Evolutionary conservation across 805 yeast genomes (phyloP).

Genomic region (Metschnikowia gelsemii): DNA sequence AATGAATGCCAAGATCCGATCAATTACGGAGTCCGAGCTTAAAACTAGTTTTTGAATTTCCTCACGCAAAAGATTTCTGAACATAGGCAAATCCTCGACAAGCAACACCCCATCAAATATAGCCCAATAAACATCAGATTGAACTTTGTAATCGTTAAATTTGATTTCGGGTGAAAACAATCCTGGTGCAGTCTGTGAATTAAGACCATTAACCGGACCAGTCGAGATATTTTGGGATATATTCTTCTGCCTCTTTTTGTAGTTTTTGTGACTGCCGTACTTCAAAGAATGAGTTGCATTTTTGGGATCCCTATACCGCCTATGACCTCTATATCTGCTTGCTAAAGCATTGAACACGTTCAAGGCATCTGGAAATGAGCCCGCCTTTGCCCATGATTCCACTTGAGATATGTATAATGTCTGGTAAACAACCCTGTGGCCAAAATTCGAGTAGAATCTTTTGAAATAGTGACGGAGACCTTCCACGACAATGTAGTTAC

Average conservation of each 20-base stretch:
- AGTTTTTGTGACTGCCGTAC: constrained; percentile 13
- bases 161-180: constrained; percentile 23
- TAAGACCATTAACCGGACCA: neutral
- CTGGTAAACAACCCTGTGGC: constrained; percentile 31
- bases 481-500: constrained; percentile 26
- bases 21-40: constrained; percentile 15
- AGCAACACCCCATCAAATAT: constrained; percentile 29
- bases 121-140: constrained; percentile 24
- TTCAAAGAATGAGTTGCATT: constrained; percentile 12
- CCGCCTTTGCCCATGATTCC: constrained; percentile 30
- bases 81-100: constrained; percentile 34
- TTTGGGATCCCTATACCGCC: constrained; percentile 6
- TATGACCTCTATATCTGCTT: constrained; percentile 22
- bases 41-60: constrained; percentile 12
- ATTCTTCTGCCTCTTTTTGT: constrained; percentile 18
- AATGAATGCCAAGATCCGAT: constrained; percentile 22
- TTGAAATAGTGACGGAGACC: constrained; percentile 38
- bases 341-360: constrained; percentile 24
- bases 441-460: constrained; percentile 36
- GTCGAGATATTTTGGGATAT: constrained; percentile 13
- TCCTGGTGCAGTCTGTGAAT: neutral
- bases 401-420: constrained; percentile 28
- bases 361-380: constrained; percentile 25
- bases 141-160: constrained; percentile 28
- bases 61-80: constrained; percentile 23